Conservation (phyloP, 805 yeast genomes). For the Candida parachauliodes region DNA sequence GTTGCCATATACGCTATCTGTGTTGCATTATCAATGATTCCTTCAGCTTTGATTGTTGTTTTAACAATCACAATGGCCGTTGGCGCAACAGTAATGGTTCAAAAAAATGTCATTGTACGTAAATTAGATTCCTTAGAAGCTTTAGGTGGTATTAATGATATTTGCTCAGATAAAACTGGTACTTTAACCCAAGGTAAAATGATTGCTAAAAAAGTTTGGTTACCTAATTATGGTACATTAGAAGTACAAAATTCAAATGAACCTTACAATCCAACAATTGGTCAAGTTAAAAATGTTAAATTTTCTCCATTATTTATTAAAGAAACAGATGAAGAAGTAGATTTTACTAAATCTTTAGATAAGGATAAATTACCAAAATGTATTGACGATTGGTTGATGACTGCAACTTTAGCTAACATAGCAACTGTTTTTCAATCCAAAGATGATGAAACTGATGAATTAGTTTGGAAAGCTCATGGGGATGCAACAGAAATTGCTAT, state of each 20-base stretch:
- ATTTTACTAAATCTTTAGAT: constrained; percentile 30
- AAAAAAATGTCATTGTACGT: constrained; percentile 32
- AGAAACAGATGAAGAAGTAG: constrained; percentile 32
- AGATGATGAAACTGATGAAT: constrained; percentile 26
- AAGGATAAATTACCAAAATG: constrained; percentile 15
- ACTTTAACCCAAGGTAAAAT: constrained; percentile 37
- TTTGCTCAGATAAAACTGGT: constrained; percentile 41
- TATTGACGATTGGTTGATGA: constrained; percentile 22
- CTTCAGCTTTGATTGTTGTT: constrained; percentile 36
- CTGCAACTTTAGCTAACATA: constrained; percentile 39
- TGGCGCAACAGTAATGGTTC: constrained; percentile 37
- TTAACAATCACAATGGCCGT: constrained; percentile 40
- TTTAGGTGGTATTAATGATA: constrained; percentile 36
- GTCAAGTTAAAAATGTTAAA: constrained; percentile 32
- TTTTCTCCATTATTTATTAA: constrained; percentile 26
- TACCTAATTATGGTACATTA: constrained; percentile 32
- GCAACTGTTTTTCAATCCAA: constrained; percentile 33
- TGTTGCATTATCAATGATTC: constrained; percentile 40
- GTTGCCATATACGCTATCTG: constrained; percentile 40
- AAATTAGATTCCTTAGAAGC: constrained; percentile 37
- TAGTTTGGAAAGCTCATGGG: constrained; percentile 49
- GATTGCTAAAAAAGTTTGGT: constrained; percentile 36
- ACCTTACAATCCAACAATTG: constrained; percentile 37
- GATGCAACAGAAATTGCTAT: constrained; percentile 90
- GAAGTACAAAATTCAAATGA: constrained; percentile 30